Conservation (phyloP, 768 basidiomycete genomes). For the Mycena polygramma region DNA sequence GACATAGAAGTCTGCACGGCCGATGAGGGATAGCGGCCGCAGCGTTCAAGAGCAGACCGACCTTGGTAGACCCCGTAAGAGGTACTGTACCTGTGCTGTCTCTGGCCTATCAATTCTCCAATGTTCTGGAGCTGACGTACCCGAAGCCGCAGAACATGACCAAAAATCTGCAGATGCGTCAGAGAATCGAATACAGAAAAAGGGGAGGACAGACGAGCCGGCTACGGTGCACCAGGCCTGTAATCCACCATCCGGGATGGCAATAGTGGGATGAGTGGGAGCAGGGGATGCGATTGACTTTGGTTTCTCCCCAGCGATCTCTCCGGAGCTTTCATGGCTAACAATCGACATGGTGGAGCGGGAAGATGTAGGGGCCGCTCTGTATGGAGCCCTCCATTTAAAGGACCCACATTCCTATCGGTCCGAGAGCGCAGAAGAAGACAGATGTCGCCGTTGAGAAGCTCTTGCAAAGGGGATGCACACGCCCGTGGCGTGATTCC, state of each 20-base stretch:
- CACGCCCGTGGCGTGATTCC: slow-evolving; percentile 17
- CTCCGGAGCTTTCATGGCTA: slow-evolving; percentile 13
- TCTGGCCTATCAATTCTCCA: not conserved
- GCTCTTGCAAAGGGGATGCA: not conserved
- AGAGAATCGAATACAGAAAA: not conserved
- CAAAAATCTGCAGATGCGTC: slow-evolving; percentile 46
- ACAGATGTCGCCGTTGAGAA: slow-evolving; percentile 3
- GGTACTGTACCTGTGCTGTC: slow-evolving; percentile 48
- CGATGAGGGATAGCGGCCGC: slow-evolving; percentile 39
- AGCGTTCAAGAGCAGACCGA: slow-evolving; percentile 30
- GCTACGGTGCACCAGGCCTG: slow-evolving; percentile 39
- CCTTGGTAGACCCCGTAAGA: slow-evolving; percentile 54
- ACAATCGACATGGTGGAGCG: slow-evolving; percentile 8
- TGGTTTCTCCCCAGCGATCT: slow-evolving; percentile 5
- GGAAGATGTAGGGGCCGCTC: not conserved
- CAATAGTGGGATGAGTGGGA: not conserved
- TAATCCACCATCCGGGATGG: slow-evolving; percentile 36
- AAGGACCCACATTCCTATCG: slow-evolving; percentile 6
- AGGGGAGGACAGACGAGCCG: slow-evolving; percentile 30
- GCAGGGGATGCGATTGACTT: not conserved
- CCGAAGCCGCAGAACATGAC: slow-evolving; percentile 61
- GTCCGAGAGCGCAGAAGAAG: slow-evolving; percentile 28
- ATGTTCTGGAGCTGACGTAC: slow-evolving; percentile 36
- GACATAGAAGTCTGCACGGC: slow-evolving; percentile 53
- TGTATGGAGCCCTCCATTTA: not conserved